phyloP scores from a whole-genome alignment of 2,329 filamentous ascomycete species.

The Xylaria arbuscula region DNA sequence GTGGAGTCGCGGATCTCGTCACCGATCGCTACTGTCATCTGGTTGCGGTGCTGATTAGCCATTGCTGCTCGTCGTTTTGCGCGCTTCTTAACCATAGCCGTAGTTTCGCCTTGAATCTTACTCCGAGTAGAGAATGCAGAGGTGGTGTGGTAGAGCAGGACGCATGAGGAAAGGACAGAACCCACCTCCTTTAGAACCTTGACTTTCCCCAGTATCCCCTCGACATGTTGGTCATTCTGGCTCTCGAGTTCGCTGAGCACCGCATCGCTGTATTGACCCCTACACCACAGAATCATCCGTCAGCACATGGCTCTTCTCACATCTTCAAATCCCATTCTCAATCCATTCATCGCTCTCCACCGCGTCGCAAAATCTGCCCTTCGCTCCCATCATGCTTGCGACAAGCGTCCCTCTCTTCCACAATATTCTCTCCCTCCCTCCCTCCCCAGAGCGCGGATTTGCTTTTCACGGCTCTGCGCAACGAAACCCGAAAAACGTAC shows the following conservation, averaged over 20 bases:
- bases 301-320: conserved; percentile 14
- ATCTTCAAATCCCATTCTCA: not conserved
- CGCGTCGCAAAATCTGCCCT: not conserved
- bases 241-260: conserved; percentile 94
- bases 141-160: not conserved
- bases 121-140: not conserved
- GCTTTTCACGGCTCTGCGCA: not conserved
- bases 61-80: not conserved
- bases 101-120: conserved; percentile 31
- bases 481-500: conserved; percentile 52
- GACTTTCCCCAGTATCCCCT: conserved; percentile 92
- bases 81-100: conserved; percentile 7
- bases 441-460: not conserved
- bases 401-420: not conserved
- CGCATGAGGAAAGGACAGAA: conserved; percentile 40
- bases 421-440: not conserved
- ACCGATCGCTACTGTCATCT: conserved; percentile 93
- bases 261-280: conserved; percentile 91
- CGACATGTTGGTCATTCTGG: conserved; percentile 91
- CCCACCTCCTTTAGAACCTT: conserved; percentile 87
- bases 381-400: not conserved
- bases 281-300: conserved; percentile 49
- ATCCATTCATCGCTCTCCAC: not conserved
- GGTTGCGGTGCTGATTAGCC: conserved; percentile 23
- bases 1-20: conserved; percentile 94